Evolutionary conservation across 176 grass and related monocot species (phyloP).

Genomic region (Typha latifolia): DNA sequence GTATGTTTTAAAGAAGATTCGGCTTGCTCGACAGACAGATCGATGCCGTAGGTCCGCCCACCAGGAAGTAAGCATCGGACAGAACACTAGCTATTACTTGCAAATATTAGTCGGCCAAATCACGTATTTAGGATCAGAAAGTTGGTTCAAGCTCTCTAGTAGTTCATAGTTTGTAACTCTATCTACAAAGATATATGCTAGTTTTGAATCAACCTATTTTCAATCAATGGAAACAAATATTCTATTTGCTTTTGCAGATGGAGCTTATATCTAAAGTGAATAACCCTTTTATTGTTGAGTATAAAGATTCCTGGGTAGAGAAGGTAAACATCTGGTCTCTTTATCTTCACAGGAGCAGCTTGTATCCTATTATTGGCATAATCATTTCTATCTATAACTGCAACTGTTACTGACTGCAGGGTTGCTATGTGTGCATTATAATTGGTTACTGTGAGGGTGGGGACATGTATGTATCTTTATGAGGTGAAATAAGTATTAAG

Average conservation of each 20-base stretch:
- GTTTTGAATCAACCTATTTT: background rate
- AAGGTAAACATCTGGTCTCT: slow-evolving; percentile 47
- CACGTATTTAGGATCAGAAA: background rate
- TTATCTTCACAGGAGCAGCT: background rate
- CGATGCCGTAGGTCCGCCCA: slow-evolving; percentile 76
- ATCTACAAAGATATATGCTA: background rate
- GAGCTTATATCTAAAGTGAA: slow-evolving; percentile 84
- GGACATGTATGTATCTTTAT: slow-evolving; percentile 69
- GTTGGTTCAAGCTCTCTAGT: no score
- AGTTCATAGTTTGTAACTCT: background rate
- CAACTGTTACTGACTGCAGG: slow-evolving; percentile 32
- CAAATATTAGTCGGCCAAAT: background rate
- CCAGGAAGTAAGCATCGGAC: slow-evolving; percentile 44
- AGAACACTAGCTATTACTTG: background rate
- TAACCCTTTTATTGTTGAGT: slow-evolving; percentile 90
- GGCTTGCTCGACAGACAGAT: slow-evolving; percentile 76
- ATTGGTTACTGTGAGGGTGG: slow-evolving; percentile 91
- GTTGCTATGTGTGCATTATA: slow-evolving; percentile 89
- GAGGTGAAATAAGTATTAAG: background rate
- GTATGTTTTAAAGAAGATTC: slow-evolving; percentile 94
- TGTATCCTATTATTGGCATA: no score
- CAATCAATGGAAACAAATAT: background rate
- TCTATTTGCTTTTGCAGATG: slow-evolving; percentile 43
- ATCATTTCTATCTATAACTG: background rate
- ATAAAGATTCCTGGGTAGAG: slow-evolving; percentile 94